Conservation (phyloP, 805 yeast genomes). For the Huiozyma naganishii region DNA sequence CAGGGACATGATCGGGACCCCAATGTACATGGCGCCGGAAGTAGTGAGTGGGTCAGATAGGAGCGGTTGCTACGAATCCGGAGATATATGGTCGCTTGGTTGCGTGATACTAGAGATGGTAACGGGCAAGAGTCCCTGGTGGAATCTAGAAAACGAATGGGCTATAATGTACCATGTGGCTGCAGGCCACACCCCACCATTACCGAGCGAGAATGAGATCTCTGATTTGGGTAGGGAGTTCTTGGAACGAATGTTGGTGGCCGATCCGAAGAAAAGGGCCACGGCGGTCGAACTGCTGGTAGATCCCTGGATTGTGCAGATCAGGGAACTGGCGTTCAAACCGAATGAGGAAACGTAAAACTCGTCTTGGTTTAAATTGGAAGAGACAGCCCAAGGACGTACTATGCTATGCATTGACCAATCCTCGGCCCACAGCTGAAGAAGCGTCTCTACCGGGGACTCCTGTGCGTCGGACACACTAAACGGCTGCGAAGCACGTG, state of each 20-base stretch:
- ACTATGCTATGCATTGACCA: too few species aligned
- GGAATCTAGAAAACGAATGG: constrained; percentile 92
- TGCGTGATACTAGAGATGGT: constrained; percentile 95
- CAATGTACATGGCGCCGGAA: constrained; percentile 99
- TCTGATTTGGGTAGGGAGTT: constrained; percentile 64
- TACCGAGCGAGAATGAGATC: constrained; percentile 71
- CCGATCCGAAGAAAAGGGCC: constrained; percentile 70
- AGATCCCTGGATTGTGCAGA: constrained; percentile 83
- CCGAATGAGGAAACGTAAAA: constrained; percentile 2
- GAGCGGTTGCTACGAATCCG: constrained; percentile 31
- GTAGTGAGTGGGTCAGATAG: constrained; percentile 67
- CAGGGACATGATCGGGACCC: constrained; percentile 65
- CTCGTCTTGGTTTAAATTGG: neutral
- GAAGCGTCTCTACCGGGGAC: neutral
- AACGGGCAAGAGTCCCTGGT: constrained; percentile 95
- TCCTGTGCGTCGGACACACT: too few species aligned
- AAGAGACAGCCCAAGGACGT: neutral
- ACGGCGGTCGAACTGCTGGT: constrained; percentile 74
- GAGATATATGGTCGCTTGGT: constrained; percentile 93
- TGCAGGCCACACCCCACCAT: constrained; percentile 81
- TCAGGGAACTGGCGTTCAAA: constrained; percentile 57
- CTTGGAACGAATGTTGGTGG: constrained; percentile 64
- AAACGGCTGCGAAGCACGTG: too few species aligned
- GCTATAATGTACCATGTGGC: constrained; percentile 98
- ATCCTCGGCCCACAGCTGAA: neutral